A percentile compares a stretch with the other conserved stretches of the same genome.
Conservation (phyloP, 164 flowering plant species). For the Tinospora cordifolia region DNA sequence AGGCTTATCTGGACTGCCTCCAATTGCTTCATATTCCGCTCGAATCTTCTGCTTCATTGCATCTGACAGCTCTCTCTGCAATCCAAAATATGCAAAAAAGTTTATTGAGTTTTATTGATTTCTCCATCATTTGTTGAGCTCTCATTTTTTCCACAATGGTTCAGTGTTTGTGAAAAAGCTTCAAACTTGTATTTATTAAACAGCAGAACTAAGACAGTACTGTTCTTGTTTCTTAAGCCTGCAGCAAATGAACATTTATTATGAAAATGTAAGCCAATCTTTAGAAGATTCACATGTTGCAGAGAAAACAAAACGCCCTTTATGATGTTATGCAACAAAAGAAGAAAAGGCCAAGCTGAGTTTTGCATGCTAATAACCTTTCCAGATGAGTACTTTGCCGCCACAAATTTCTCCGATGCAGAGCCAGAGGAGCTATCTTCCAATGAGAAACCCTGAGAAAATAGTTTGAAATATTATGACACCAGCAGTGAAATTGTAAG, state of each 20-base stretch:
- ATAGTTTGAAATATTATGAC: conserved; percentile 10
- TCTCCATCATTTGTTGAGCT: conserved; percentile 34
- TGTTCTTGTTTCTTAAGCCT: conserved; percentile 59
- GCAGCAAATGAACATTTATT: conserved; percentile 42
- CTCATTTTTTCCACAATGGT: conserved; percentile 33
- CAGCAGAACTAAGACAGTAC: conserved; percentile 38
- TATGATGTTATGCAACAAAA: conserved; percentile 6
- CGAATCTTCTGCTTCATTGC: conserved; percentile 87
- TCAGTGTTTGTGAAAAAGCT: conserved; percentile 38
- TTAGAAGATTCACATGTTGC: neutral
- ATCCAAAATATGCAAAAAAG: conserved; percentile 48
- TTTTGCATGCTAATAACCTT: conserved; percentile 36
- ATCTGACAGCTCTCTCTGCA: conserved; percentile 93
- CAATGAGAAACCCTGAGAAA: conserved; percentile 66
- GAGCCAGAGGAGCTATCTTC: conserved; percentile 35
- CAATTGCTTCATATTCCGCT: conserved; percentile 79
- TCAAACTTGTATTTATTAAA: conserved; percentile 51
- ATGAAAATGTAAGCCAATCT: neutral
- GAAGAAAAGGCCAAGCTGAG: conserved; percentile 7
- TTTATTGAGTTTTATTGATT: conserved; percentile 37
- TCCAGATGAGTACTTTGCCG: conserved; percentile 82
- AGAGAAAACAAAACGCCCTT: conserved; percentile 7
- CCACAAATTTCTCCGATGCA: conserved; percentile 74
- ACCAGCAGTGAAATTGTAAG: neutral
- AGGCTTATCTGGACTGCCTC: conserved; percentile 95